Evolutionary conservation across 2,329 filamentous ascomycete genomes (phyloP).

Genomic region (Hymenoscyphus fraxineus): DNA sequence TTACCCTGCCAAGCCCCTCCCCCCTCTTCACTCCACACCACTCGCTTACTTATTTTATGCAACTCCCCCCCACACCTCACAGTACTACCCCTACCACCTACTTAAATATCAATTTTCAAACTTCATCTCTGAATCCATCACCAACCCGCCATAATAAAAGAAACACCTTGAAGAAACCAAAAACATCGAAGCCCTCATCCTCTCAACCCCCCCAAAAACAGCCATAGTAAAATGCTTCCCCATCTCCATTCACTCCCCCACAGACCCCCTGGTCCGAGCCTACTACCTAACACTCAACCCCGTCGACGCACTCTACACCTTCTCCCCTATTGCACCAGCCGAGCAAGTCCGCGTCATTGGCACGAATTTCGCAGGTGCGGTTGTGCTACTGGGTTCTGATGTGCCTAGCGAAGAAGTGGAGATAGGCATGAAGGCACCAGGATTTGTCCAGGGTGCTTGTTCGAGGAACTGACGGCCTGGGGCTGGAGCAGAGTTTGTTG

Average conservation of each 20-base stretch:
- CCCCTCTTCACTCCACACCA: neutral
- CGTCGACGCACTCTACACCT: conserved; percentile 37
- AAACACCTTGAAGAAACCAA: neutral
- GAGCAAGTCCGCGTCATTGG: conserved; percentile 36
- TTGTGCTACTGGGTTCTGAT: conserved; percentile 22
- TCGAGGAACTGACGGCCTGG: conserved; percentile 42
- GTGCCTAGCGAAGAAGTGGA: conserved; percentile 9
- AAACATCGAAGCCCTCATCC: conserved; percentile 8
- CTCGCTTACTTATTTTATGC: neutral
- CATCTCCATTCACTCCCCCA: neutral
- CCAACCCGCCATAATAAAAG: no score
- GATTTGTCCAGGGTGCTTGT: conserved; percentile 43
- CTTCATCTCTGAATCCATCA: neutral
- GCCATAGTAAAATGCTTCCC: neutral
- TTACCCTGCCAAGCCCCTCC: neutral
- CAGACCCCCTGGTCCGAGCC: conserved; percentile 5
- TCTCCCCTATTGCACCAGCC: conserved; percentile 33
- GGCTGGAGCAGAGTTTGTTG: conserved; percentile 43
- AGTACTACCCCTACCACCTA: neutral
- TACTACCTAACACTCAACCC: conserved; percentile 11
- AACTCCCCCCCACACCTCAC: neutral
- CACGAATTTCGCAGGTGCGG: conserved; percentile 40
- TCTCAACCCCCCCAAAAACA: neutral
- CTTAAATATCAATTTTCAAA: neutral
- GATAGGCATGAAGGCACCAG: conserved; percentile 37